Conservation (phyloP, 1,284 basidiomycete genomes). For the Coniferiporia sulphurascens region DNA sequence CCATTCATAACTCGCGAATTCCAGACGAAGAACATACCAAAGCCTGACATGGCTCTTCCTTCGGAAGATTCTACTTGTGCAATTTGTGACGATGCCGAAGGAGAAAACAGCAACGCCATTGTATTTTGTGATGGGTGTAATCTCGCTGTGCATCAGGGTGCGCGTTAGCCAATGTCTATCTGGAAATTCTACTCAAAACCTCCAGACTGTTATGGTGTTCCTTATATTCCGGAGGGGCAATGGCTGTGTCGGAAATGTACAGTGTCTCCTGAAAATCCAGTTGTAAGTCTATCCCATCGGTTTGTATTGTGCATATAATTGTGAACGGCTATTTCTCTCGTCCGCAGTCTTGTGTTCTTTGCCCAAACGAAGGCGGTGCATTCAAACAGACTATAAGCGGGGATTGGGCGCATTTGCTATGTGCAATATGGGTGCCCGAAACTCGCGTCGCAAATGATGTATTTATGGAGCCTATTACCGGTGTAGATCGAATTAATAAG, state of each 20-base stretch:
- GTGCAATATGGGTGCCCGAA: constrained; percentile 98
- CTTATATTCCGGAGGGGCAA: constrained; percentile 99
- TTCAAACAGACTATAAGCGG: constrained; percentile 96
- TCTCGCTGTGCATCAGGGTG: constrained; percentile 96
- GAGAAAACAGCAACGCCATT: constrained; percentile 98
- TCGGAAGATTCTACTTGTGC: constrained; percentile 95
- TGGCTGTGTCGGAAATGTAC: constrained; percentile 99
- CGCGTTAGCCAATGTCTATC: constrained; percentile 20
- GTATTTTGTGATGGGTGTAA: constrained; percentile 99
- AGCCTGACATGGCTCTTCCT: constrained; percentile 76
- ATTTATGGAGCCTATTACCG: constrained; percentile 98
- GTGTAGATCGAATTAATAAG: constrained; percentile 85
- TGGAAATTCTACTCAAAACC: not conserved
- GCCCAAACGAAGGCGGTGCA: constrained; percentile 95
- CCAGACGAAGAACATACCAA: constrained; percentile 87
- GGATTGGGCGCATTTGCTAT: constrained; percentile 95
- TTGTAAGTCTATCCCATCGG: constrained; percentile 49
- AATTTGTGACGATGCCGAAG: constrained; percentile 97
- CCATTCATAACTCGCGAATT: constrained; percentile 5
- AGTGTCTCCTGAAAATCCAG: constrained; percentile 94
- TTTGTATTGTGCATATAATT: constrained; percentile 3
- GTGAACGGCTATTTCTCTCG: not conserved
- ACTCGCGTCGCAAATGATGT: constrained; percentile 91
- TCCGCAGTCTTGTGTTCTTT: constrained; percentile 81
- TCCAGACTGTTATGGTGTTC: constrained; percentile 96